Base-by-base conservation (phyloP, 1,284 basidiomycete genomes). In the Ustilago tritici region DNA sequence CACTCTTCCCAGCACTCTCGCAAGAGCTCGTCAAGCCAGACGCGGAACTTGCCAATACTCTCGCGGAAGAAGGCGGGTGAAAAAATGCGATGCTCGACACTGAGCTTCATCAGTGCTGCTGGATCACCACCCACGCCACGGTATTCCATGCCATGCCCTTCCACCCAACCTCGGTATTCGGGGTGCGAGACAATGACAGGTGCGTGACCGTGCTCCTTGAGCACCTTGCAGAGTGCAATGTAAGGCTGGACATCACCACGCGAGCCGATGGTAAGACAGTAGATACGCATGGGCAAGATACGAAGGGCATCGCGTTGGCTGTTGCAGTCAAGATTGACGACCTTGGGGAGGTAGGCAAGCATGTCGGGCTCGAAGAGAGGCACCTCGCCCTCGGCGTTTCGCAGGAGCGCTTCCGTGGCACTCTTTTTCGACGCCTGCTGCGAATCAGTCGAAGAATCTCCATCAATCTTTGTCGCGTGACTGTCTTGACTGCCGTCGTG, bases 161-260 rank as follows among this genome's bases (percentile, higher is more conserved):
- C 88, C 40, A 91, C 87, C 90, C 90, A 91, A 4, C 79, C 80
- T 79, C 90, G 89, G 82, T 91, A 92, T 81, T 92, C 90, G 68
- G 88, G 88, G 84, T 92, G 91, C 14, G 91, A 91, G 8, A 91
- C 90, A 57, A 92, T 91, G 8, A 88, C 89, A 19, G 88, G 88
- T n/a, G 84, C 84, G 77, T 92, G 91, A 0, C 90, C 89, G 68
- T 90, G 66, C 59, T 65, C 50, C 64, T 82, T 76, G 49, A 84
- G 73, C 11, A 88, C 75, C 87, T 87, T 87, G 88, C 87, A 88
- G 38, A 90, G 83, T 1, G 89, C 89, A 66, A 90, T 89, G 78
- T 89, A 89, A 23, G 89, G 89, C 78, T 90, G 89, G 35, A 89
- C 89, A 68, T 90, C 89, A 3, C 89, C 89, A 32, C 89, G 86